These are phyloP conservation scores for Ganoderma sinense DNA, from an alignment of 1,284 basidiomycete species.

Conservation along the genomic window DNA sequence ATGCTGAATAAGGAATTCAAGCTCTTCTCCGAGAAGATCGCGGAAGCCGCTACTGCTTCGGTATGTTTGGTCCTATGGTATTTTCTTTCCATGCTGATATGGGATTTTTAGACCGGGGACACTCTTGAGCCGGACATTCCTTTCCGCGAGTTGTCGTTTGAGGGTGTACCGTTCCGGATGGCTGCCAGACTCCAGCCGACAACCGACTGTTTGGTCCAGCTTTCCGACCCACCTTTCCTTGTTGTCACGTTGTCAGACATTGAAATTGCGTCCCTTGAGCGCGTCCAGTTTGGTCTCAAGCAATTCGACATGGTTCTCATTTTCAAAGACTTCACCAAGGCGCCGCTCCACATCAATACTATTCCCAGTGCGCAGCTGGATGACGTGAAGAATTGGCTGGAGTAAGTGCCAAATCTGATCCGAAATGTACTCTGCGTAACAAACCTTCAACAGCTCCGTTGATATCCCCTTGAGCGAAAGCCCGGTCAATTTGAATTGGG, in stretches of 20 bases:
- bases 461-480: constrained; percentile 97
- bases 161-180: constrained; percentile 96
- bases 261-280: constrained; percentile 96
- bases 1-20: constrained; percentile 97
- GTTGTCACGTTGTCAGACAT: constrained; percentile 96
- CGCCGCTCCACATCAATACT: constrained; percentile 94
- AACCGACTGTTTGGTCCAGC: constrained; percentile 96
- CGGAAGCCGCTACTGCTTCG: constrained; percentile 82
- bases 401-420: constrained; percentile 62
- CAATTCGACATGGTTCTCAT: constrained; percentile 98
- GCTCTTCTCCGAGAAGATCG: constrained; percentile 91
- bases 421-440: constrained; percentile 12
- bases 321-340: constrained; percentile 94
- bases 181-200: constrained; percentile 96
- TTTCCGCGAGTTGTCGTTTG: constrained; percentile 97
- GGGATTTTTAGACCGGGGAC: constrained; percentile 67
- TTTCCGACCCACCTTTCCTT: constrained; percentile 95
- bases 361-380: constrained; percentile 92
- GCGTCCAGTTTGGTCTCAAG: constrained; percentile 96
- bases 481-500: constrained; percentile 98
- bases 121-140: constrained; percentile 95
- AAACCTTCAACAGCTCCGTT: constrained; percentile 71
- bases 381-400: constrained; percentile 98
- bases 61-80: constrained; percentile 48
- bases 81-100: constrained; percentile 19